Evolutionary conservation across 768 basidiomycete genomes (phyloP), one percentile per base, ranked within the genome.

Genomic region (Leccinum ochraceum): DNA sequence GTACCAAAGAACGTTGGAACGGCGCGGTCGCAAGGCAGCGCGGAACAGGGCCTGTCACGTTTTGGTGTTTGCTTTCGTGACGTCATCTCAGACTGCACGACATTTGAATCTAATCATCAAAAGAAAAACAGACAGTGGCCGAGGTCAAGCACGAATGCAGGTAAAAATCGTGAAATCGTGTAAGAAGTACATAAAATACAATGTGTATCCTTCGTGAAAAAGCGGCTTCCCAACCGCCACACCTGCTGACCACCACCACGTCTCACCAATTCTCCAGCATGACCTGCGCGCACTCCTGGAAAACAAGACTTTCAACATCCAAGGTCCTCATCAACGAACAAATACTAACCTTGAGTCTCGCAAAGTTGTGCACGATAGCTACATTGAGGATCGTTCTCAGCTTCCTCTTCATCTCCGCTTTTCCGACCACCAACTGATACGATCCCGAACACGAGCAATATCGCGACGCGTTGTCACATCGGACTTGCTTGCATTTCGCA

Each of bases 381-480:
- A 94, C 87, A 70, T 93, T 95, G 48, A 91, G 85, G 60, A 95
- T 86, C 44, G 94, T 95, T 63, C 86, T 80, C 65, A 98, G 69
- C 73, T 83, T 88, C 54, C 89, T 78, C 66, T 84, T 83, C 60
- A 83, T 77, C 55, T 98, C 94, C 39, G 78, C 81, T 71, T 89
- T 90, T 61, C 83, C 88, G 56, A 90, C 69, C 16, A 87, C 90
- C 46, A 90, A 79, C 62, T 85, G 81, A 73, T 90, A 97, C 1
- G 86, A 76, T 13, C 95, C 96, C 17, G 95, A 97, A 72, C 97
- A 98, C 28, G 83, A 80, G 71, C 96, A 98, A 58, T 88, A 89
- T 61, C 86, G 78, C 17, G 92, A 87, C 20, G 98, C 81, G 70
- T 94, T 95, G 70, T 95, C 93, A 52, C 89, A 84, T 63, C 92